Conservation (phyloP, 805 yeast species). For the Metschnikowia borealis region DNA sequence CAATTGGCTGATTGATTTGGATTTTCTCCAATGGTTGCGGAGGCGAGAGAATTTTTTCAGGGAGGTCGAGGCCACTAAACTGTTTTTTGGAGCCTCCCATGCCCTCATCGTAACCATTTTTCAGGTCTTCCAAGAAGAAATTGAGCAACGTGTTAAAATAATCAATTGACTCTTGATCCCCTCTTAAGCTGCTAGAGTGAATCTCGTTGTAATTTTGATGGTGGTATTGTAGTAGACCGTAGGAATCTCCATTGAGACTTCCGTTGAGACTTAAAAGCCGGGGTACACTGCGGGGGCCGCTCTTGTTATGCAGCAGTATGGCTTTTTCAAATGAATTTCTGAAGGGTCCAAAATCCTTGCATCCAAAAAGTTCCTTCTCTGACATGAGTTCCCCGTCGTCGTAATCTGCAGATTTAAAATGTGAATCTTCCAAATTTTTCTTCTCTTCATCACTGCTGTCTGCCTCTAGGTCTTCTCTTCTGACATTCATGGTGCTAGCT, state of each 20-base stretch:
- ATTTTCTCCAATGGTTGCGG: conserved; percentile 55
- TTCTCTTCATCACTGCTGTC: conserved; percentile 29
- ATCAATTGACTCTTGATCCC: conserved; percentile 21
- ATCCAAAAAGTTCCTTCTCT: conserved; percentile 40
- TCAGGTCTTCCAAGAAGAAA: conserved; percentile 48
- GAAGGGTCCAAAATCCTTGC: conserved; percentile 11
- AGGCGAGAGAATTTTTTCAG: conserved; percentile 45
- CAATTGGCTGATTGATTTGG: conserved; percentile 80
- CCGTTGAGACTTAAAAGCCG: conserved; percentile 28
- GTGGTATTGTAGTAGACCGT: conserved; percentile 40
- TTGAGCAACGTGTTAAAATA: conserved; percentile 44
- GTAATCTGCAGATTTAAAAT: conserved; percentile 3
- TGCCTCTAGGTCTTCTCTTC: conserved; percentile 36
- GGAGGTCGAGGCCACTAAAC: conserved; percentile 18
- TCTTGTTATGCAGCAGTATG: conserved; percentile 18
- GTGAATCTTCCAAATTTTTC: neutral
- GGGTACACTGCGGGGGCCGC: conserved; percentile 9
- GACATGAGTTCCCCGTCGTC: conserved; percentile 34
- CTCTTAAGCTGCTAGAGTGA: conserved; percentile 5
- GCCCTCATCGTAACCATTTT: neutral
- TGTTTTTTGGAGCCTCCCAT: conserved; percentile 9
- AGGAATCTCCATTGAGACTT: conserved; percentile 21
- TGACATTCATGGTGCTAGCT: conserved; percentile 31
- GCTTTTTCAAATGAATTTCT: conserved; percentile 26
- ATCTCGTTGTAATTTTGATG: conserved; percentile 20